These are phyloP conservation scores for Tulasnella sp. DNA, from an alignment of 768 basidiomycete genomes.

Conservation along the genomic window DNA sequence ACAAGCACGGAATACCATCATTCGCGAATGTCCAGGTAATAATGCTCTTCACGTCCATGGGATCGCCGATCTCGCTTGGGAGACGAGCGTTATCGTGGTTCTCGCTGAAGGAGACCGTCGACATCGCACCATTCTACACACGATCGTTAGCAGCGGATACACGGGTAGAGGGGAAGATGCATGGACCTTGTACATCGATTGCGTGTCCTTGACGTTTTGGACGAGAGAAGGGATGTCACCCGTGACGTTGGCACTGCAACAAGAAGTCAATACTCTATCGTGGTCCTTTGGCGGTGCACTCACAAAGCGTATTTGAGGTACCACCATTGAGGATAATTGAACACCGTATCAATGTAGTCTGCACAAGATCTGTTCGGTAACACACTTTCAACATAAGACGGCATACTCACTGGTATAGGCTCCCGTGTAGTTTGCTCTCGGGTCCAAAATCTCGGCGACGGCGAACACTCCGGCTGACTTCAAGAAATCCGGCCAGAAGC, in stretches of 20 bases:
- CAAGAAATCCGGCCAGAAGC: constrained; percentile 27
- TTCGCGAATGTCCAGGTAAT: constrained; percentile 27
- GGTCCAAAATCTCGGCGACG: constrained; percentile 26
- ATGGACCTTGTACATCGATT: constrained; percentile 8
- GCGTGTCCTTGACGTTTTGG: not conserved
- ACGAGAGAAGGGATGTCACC: constrained; percentile 7
- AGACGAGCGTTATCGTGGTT: constrained; percentile 21
- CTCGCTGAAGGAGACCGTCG: constrained; percentile 20
- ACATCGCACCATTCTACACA: constrained; percentile 8
- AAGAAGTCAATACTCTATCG: no score
- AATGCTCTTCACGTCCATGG: constrained; percentile 26
- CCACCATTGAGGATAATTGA: constrained; percentile 16
- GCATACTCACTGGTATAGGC: constrained; percentile 11
- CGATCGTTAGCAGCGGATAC: not conserved
- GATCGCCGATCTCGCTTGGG: constrained; percentile 18
- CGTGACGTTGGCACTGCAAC: not conserved
- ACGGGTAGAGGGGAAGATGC: not conserved
- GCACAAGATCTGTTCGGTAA: not conserved
- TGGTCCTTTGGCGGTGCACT: not conserved
- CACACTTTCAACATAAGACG: not conserved
- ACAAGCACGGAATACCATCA: constrained; percentile 30
- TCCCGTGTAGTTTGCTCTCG: constrained; percentile 11
- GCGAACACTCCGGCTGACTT: constrained; percentile 25
- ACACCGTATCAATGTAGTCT: constrained; percentile 14
- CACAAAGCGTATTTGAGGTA: constrained; percentile 8